Evolutionary conservation across 2,329 filamentous ascomycete species (phyloP), one percentile per base, ranked within the genome.

Genomic region (Penicillium sp.): DNA sequence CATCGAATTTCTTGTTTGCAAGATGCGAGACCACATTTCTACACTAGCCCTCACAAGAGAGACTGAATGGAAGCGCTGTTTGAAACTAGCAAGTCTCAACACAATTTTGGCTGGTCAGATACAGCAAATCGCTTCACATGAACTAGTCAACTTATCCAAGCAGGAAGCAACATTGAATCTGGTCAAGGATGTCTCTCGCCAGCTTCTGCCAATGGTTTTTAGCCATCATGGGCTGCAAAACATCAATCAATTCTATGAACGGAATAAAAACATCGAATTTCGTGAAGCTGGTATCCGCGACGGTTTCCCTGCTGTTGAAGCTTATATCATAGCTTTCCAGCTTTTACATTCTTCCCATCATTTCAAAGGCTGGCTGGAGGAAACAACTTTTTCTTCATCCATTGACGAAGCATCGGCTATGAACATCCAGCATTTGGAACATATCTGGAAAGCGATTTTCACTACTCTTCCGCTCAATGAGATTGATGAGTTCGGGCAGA

Each of bases 401-500:
- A 79, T 53, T 61, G 65, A 46, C 59, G 69, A 14, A 77, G 74
- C 71, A 70, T 73, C 43, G 11, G 40, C 57, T 5, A 60, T 58
- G 33, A 63, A 74, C 45, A 59, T 77, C 20, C 56, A 50, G 3
- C 58, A 52, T 26, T 52, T 77, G 7, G 76, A 79, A 59, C 61
- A 57, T 38, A 61, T 60, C 21, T 79, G 76, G 76, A 65, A 64
- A 40, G 70, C 71, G n/a, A 42, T 83, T 1, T 83, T 84, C 61
- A 76, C 74, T 1, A 62, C 82, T 1, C 70, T 85, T 12, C 83
- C 83, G 1, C 72, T 82, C 16, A 66, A 77, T 7, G 81, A 83
- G 58, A 68, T 86, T 21, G 79, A 84, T 61, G 58, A 66, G 1
- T 63, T 67, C 55, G 83, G 83, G 1, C 73, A 82, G 16, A 68